Base-by-base conservation (phyloP, 441 rosid genomes). In the Hura crepitans region DNA sequence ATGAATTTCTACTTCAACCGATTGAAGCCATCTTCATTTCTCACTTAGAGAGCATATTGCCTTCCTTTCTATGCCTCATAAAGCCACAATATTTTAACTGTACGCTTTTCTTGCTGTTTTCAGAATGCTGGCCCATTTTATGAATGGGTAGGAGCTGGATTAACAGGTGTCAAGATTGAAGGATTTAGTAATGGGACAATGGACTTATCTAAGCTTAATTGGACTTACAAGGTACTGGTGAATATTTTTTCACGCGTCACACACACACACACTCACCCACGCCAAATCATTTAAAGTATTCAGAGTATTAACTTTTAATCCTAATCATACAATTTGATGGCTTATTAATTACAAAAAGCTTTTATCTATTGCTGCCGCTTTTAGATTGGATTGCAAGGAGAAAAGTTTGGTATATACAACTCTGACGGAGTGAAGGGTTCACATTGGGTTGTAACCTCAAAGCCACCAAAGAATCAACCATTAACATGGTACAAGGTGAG, bases 401-500 rank as follows among this genome's bases (percentile, higher is more conserved):
- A 92, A 72, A 85, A 83, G 64, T 71, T 87, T 60, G 84, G 89
- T 20, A 74, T 94, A 66, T 86, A 83, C 80, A 88, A 81, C 66
- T 83, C 86, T 62, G 84, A 81, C 65, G 84, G 81, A 42, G 50
- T 78, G 37, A 71, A 72, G 37, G 76, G 67, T 35, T 84, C 79
- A 43, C 81, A 85, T 23, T 95, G 99, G 99, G 77, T 82, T 15
- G 78, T 85, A 62, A 81, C 91, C 65, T 66, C 87, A 23, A 80
- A 79, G 68, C 96, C 96, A 45, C 99, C 92, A 14, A 90, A 78
- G 75, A 66, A 82, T 47, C 91, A 87, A 72, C 90, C 98, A 65
- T 81, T 92, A 81, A 92, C 91, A 55, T 95, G 98, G 99, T 91
- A 91, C 66, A 95, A 89, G 98, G 98, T 92, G 83, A 79, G 63